Evolutionary conservation across 345 rosid species (phyloP).

Genomic region (Clausena lansium): DNA sequence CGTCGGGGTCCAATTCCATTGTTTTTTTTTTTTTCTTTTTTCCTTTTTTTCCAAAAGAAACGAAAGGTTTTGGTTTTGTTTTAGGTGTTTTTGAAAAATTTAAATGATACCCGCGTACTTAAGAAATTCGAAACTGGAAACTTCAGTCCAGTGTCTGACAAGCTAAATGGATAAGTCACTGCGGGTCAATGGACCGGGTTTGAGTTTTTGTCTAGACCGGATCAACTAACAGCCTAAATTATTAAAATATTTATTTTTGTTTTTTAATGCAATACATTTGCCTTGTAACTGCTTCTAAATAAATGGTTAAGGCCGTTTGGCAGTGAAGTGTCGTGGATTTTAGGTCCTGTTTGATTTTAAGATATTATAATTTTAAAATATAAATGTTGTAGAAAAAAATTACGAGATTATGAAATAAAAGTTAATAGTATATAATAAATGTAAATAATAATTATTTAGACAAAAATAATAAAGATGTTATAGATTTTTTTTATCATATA

Average conservation of each 20-base stretch:
- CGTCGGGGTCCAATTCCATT: constrained; percentile 87
- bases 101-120: not conserved
- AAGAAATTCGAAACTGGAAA: constrained; percentile 5
- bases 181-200: not conserved
- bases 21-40: not conserved
- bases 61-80: not conserved
- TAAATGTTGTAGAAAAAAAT: too few relatives aligned
- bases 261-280: not conserved
- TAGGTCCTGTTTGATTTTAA: too few relatives aligned
- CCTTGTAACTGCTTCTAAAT: not conserved
- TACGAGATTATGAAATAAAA: too few relatives aligned
- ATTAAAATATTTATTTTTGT: too few relatives aligned
- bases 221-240: not conserved
- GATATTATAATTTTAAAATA: too few relatives aligned
- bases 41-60: not conserved
- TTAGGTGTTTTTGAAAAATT: not conserved
- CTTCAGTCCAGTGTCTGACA: not conserved
- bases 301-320: too few relatives aligned
- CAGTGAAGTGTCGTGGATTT: too few relatives aligned
- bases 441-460: too few relatives aligned
- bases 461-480: too few relatives aligned
- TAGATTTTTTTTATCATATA: too few relatives aligned
- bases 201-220: not conserved
- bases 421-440: too few relatives aligned
- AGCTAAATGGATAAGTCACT: not conserved